Evolutionary conservation across 2,329 filamentous ascomycete species (phyloP), one percentile per base, ranked within the genome.

Genomic region (Cytospora chrysosperma): DNA sequence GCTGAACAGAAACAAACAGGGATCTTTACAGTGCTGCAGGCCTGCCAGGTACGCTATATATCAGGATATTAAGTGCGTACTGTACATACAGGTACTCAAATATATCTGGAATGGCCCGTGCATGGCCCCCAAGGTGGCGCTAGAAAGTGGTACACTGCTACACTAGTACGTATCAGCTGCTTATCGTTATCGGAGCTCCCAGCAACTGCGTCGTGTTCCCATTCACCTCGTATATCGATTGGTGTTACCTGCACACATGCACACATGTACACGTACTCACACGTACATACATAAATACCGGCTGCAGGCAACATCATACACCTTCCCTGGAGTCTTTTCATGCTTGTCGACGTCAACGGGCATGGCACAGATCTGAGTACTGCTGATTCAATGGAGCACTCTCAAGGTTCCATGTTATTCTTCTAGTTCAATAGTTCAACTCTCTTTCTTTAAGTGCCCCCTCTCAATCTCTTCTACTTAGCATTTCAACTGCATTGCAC

Each of bases 371-470:
- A 34, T 21, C 15, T 40, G 27, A 47, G n/a, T 52, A 51, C 53
- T 49, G 19, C 26, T 47, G 12, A 43, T 27, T 56, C 56, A 49
- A 66, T 61, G 64, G 61, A 49, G 57, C 47, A 61, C 26, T 12
- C 26, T 52, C 37, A 7, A 19, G 28, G 28, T 52, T 34, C 19
- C 17, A 53, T 21, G 10, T 34, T 55, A 26, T 50, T 49, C 19
- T 61, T 30, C 30, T 40, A 64, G 50, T 49, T 55, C 52, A 49
- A 30, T 40, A 64, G 50, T 49, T 55, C 52, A 49, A 30, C 43
- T 58, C 55, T 15, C 28, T 37, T 37, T 37, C 15, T 8, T 10
- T 34, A 19, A 40, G 2, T 21, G 8, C 24, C 28, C 24, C 24
- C 19, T 7, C 24, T n/a, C n/a, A n/a, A n/a, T n/a, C n/a, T 8